phyloP scores from a whole-genome alignment of 106 monocot genomes.

The Acorus gramineus region DNA sequence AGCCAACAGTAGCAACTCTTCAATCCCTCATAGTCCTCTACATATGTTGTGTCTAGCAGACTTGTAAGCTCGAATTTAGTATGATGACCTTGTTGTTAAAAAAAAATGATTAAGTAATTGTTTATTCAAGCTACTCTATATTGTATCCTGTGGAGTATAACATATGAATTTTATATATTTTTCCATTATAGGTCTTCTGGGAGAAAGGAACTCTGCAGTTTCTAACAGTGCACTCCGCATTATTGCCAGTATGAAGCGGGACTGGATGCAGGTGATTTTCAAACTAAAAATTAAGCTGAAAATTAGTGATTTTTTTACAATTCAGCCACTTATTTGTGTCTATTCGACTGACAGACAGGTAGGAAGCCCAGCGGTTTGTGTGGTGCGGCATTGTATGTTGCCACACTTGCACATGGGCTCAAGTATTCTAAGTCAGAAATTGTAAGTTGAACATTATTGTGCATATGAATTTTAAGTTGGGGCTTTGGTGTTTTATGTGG shows the following conservation, averaged over 20 bases:
- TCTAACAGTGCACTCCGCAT: slow-evolving; percentile 64
- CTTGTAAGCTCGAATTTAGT: no score
- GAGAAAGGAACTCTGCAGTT: slow-evolving; percentile 42
- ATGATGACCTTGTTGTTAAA: no score
- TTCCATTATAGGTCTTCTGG: slow-evolving; percentile 43
- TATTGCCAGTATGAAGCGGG: slow-evolving; percentile 93
- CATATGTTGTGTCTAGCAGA: no score
- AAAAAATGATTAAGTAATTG: not conserved
- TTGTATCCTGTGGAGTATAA: not conserved
- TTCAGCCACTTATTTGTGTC: slow-evolving; percentile 6
- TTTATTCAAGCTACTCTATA: not conserved
- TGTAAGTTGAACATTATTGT: slow-evolving; percentile 31
- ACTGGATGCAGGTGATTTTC: slow-evolving; percentile 84
- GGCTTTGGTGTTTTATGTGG: no score
- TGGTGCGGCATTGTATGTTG: slow-evolving; percentile 89
- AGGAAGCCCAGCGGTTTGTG: slow-evolving; percentile 97
- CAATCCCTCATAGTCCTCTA: no score
- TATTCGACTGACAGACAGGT: slow-evolving; percentile 53
- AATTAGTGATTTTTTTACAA: not conserved
- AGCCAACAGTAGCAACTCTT: no score
- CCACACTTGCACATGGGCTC: slow-evolving; percentile 83
- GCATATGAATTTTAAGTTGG: no score
- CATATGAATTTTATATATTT: not conserved
- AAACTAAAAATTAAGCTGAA: not conserved
- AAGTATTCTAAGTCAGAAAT: slow-evolving; percentile 78